These are phyloP conservation scores for Ilex paraguariensis DNA, from an alignment of 305 asterid species.

Conservation along the genomic window DNA sequence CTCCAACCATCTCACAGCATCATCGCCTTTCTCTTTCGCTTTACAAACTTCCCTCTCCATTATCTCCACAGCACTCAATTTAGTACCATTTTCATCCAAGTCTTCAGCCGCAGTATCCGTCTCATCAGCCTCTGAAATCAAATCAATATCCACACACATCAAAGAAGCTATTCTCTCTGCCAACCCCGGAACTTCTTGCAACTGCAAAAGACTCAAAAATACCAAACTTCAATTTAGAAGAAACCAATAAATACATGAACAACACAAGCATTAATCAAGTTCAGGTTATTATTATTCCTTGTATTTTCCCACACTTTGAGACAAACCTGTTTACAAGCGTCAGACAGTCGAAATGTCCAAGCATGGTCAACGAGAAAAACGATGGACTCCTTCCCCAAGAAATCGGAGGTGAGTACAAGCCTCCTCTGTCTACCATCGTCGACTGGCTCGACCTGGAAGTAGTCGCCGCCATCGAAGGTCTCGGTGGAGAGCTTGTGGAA, in stretches of 20 bases:
- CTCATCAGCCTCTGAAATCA: conserved; percentile 42
- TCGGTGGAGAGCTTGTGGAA: conserved; percentile 74
- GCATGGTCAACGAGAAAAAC: conserved; percentile 96
- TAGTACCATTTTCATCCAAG: conserved; percentile 25
- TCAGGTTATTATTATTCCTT: too few relatives aligned
- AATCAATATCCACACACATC: conserved; percentile 85
- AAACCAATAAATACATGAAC: neutral
- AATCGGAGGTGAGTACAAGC: conserved; percentile 50
- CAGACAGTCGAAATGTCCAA: conserved; percentile 89
- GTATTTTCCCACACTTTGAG: too few relatives aligned
- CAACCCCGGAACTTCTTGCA: conserved; percentile 85
- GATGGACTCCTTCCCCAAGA: conserved; percentile 50
- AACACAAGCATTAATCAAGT: neutral
- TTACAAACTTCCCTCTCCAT: conserved; percentile 57
- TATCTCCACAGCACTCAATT: conserved; percentile 42
- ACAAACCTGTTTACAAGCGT: conserved; percentile 81
- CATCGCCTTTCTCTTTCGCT: conserved; percentile 44
- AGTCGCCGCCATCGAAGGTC: conserved; percentile 80
- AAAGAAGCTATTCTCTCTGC: conserved; percentile 90
- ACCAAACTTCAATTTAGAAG: conserved; percentile 4
- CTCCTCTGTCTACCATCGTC: conserved; percentile 80
- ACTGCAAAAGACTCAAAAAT: conserved; percentile 39
- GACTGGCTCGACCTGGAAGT: conserved; percentile 82
- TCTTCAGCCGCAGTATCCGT: conserved; percentile 14
- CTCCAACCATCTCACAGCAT: conserved; percentile 84